phyloP scores from a whole-genome alignment of 176 grass and related monocot species.

The Canna indica region DNA sequence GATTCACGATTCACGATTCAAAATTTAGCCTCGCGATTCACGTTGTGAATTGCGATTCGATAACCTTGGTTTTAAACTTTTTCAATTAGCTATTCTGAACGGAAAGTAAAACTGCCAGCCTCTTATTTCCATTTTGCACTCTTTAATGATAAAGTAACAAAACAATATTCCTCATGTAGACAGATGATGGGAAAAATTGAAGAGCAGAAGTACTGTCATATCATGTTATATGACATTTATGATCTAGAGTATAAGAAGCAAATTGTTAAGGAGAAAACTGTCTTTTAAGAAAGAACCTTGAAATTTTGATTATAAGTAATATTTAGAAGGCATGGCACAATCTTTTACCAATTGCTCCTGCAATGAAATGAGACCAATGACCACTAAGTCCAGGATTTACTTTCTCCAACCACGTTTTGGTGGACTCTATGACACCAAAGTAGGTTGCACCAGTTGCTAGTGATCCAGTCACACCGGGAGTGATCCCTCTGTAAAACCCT shows the following conservation, averaged over 20 bases:
- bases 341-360: constrained; percentile 61
- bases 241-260: background rate
- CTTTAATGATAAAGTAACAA: too few relatives aligned
- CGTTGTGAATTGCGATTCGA: too few relatives aligned
- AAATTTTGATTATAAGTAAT: background rate
- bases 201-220: background rate
- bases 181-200: too few relatives aligned
- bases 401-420: constrained; percentile 71
- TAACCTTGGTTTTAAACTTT: too few relatives aligned
- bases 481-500: constrained; percentile 85
- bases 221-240: background rate
- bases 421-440: constrained; percentile 91
- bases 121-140: too few relatives aligned
- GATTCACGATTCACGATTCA: too few relatives aligned
- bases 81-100: too few relatives aligned
- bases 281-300: background rate
- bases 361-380: constrained; percentile 87
- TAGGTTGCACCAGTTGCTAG: constrained; percentile 82
- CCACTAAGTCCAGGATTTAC: constrained; percentile 64
- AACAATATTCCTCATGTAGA: too few relatives aligned
- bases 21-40: too few relatives aligned
- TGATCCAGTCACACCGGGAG: constrained; percentile 73
- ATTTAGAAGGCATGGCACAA: constrained; percentile 6
- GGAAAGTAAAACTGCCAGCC: too few relatives aligned
- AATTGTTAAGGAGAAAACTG: background rate